Base-by-base conservation (phyloP, 108 stramenopile genomes). In the Cyclostephanos invisitatus region DNA sequence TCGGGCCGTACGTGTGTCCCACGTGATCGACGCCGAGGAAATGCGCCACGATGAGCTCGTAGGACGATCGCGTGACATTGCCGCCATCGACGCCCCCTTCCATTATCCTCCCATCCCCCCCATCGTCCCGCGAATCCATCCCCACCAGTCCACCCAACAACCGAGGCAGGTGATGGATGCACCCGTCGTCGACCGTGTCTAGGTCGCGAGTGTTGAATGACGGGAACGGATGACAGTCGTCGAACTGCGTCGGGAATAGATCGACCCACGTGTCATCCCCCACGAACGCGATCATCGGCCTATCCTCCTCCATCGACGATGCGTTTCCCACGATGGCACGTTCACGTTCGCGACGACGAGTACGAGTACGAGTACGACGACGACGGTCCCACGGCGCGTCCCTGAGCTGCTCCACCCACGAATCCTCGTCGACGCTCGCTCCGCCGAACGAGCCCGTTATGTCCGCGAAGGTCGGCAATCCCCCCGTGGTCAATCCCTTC, bases 191-290 rank as follows among this genome's bases (percentile, higher is more conserved):
- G 0, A 99, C 98, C 0, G 98, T 97, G 77, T 99, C 87, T 64
- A 99, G 73, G 70, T 99, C 98, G 40, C 96, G 80, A 5, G 97
- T 98, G 80, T 99, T 99, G 80, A 99, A 99, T 20, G 93, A 95
- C 46, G 97, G 97, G 65, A 80, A 97, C 2, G 97, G 97, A 67
- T 84, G 90, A 25, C 84, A 64, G 27, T 89, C 89, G 11, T 93
- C 81, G 77, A 97, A 96, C 37, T 84, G 84, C n/a, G 71, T 84
- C 0, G 97, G 97, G 73, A 95, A 99, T 17, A 99, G 77, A 46
- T 89, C 88, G 15, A 89, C 84, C 98, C 98, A 99, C 10, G 98
- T 99, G 75, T 98, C 98, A 77, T 99, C 98, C 14, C 98, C 98
- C 46, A 98, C 96, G 76, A 98, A 97, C 44, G 85, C 88, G 15